Conservation (phyloP, 805 yeast genomes). For the Hanseniaspora thailandica region DNA sequence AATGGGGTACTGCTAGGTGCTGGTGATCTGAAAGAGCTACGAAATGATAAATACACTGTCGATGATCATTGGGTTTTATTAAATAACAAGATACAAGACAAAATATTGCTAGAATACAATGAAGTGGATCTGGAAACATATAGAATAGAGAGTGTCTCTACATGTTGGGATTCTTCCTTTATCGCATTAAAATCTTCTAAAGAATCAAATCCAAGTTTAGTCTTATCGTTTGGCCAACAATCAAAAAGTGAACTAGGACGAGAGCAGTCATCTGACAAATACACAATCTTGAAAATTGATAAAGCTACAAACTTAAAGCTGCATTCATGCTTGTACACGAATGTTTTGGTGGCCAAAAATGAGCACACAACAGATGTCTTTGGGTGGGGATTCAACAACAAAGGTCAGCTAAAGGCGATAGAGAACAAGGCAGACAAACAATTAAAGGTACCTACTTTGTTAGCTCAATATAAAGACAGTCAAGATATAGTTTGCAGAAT, state of each 20-base stretch:
- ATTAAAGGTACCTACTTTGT: constrained; percentile 15
- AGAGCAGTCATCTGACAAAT: neutral
- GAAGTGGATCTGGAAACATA: constrained; percentile 38
- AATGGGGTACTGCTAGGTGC: constrained; percentile 43
- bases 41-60: neutral
- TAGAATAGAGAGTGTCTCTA: neutral
- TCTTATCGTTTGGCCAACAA: constrained; percentile 7
- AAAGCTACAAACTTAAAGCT: neutral
- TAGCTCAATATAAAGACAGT: neutral
- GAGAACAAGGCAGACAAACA: constrained; percentile 16
- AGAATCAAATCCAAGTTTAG: neutral
- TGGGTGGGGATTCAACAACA: constrained; percentile 45
- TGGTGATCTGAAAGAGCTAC: constrained; percentile 33
- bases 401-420: constrained; percentile 30
- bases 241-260: constrained; percentile 10
- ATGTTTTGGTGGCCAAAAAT: neutral
- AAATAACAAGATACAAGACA: constrained; percentile 38
- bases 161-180: constrained; percentile 13
- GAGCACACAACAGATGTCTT: constrained; percentile 13
- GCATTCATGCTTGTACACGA: constrained; percentile 12
- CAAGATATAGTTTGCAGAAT: constrained; percentile 23
- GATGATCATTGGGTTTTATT: constrained; percentile 1
- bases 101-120: constrained; percentile 51
- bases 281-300: neutral
- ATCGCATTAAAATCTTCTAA: neutral